Evolutionary conservation across 352 stramenopile species (phyloP), one percentile per base, ranked within the genome.

Genomic region (Globisporangium cystogenes): DNA sequence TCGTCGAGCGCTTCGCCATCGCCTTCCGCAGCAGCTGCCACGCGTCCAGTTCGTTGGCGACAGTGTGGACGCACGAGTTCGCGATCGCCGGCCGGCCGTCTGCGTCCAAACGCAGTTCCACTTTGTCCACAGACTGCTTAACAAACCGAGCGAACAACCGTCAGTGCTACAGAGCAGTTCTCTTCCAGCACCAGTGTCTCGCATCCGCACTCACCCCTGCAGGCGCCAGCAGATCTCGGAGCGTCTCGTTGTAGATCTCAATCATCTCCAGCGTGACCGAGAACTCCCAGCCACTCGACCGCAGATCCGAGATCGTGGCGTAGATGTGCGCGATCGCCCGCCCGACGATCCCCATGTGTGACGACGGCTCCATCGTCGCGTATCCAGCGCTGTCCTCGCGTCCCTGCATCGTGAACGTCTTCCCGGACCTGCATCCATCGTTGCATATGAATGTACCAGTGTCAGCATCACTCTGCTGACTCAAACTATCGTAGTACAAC

Each of bases 211-310:
- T 52, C 74, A 87, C 77, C 29, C 70, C 68, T 35, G 45, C 51
- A n/a, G 71, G 57, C 40, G 82, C 70, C 27, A 99, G 68, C 36
- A 99, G 58, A 56, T 99, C 96, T 11, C 87, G 75, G 33, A 99
- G 73, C 15, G 95, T 89, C 67, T 99, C 96, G 56, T 99, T 99
- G 80, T 99, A 99, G 48, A 99, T 97, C 72, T 99, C 96, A 24
- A 98, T 77, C 64, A 99, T 81, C 60, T 93, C 82, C 26, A 93
- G 48, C 24, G 57, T 86, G 12, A 90, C 70, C 18, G 47, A 59
- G 46, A 92, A 93, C n/a, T 72, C 57, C 85, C 85, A 95, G 20
- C 83, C 81, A 29, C 79, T 87, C 20, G 67, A 67, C 16, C 56
- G 64, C 44, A 92, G 59, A 26, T 87, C 74, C 12, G 70, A 71